A percentile compares a stretch with the other conserved stretches of the same genome.
These are phyloP conservation scores for Sclerotinia spermophila DNA, from an alignment of 2,329 filamentous ascomycete genomes.

Conservation along the genomic window DNA sequence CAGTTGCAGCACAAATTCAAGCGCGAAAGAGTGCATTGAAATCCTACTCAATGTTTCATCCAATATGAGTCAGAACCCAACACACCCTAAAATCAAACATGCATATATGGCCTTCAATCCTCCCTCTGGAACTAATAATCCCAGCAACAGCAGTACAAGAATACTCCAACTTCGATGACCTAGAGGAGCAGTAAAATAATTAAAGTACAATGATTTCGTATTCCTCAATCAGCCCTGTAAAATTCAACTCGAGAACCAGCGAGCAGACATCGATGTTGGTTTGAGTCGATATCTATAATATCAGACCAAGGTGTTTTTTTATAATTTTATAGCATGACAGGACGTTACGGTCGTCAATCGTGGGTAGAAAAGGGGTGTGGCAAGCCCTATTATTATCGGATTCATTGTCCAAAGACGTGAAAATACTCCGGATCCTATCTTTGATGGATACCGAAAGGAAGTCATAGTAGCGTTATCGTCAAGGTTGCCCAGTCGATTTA, in stretches of 20 bases:
- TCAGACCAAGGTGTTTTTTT: constrained; percentile 12
- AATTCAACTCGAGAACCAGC: constrained; percentile 17
- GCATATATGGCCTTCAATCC: constrained; percentile 10
- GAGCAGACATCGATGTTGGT: constrained; percentile 1
- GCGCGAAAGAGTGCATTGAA: constrained; percentile 9
- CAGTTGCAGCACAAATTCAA: constrained; percentile 17
- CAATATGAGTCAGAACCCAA: constrained; percentile 3
- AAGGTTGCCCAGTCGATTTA: constrained; percentile 39
- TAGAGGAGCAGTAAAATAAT: constrained; percentile 12
- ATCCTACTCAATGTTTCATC: constrained; percentile 8
- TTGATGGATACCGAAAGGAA: constrained; percentile 23
- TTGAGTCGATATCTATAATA: constrained; percentile 7
- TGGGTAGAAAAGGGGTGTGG: constrained; percentile 11
- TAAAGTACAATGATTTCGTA: constrained; percentile 18
- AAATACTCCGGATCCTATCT: constrained; percentile 16
- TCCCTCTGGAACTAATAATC: background rate
- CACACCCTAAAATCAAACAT: constrained; percentile 15
- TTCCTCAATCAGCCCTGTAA: constrained; percentile 7
- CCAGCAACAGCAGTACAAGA: constrained; percentile 17
- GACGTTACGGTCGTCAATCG: constrained; percentile 19
- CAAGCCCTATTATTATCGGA: constrained; percentile 14
- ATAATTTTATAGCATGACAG: constrained; percentile 19
- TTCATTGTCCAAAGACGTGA: constrained; percentile 17
- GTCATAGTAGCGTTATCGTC: constrained; percentile 37
- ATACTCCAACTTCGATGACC: constrained; percentile 8